Base-by-base conservation (phyloP, 441 rosid species). In the Aquilaria agallochum region DNA sequence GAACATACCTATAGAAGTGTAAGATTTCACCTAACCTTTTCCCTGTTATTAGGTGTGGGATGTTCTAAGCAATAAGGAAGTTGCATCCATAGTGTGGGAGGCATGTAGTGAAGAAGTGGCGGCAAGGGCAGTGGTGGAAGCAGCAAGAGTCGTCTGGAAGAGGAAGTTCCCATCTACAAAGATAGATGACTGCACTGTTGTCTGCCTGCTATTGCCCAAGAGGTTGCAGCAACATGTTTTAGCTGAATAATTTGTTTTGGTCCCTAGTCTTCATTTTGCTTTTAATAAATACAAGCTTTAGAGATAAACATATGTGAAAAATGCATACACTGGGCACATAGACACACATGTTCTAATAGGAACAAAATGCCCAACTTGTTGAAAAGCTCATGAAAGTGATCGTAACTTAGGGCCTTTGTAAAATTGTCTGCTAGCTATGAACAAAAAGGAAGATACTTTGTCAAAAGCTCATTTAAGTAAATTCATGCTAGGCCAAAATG, bases 31-130 rank as follows among this genome's bases (percentile, higher is more conserved):
- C 27, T 20, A 20, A 47, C 3, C 44, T n/a, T 42, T 2, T 7
- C 32, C 9, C 27, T 31, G 5, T 52, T 46, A 49, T 12, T 2
- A 89, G 95, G 85, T 90, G 40, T 90, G 93, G 89, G 97, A 92
- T 80, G 97, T 86, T 58, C 87, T 92, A 42, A 79, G 79, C 53
- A 90, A 88, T 71, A 64, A 72, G 13, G 76, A 92, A 72, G 94
- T 86, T 14, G 82, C 74, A 0, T 60, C 77, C 11, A 76, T 80
- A n/a, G 92, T 80, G 40, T 45, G 72, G 78, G 68, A 70, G 9
- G 83, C 89, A 0, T 79, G 57, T 31, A 72, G 36, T 13, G 85
- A 80, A 46, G 62, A 65, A 56, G 77, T 53, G 11, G 92, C 86
- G 0, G 89, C 95, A 0, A 80, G 73, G 57, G 81, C 87, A 0